Base-by-base conservation (phyloP, 1,284 basidiomycete species). In the Uromyces viciae-fabae region DNA sequence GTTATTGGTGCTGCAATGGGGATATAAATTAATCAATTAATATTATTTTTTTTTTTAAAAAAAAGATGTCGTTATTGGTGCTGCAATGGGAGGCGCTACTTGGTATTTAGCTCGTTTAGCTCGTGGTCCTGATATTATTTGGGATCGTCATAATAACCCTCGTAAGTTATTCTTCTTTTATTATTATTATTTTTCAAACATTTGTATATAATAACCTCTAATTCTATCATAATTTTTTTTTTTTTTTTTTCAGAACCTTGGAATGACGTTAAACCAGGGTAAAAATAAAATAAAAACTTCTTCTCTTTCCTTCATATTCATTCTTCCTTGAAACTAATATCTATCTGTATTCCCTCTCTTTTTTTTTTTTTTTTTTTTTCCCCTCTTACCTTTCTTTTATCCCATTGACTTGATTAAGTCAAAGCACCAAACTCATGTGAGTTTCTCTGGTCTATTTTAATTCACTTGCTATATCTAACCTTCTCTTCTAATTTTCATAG, bases 231-330 rank as follows among this genome's bases (percentile, higher is more conserved):
- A 17, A 22, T 60, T 25, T 8, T 60, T 22, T 22, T n/a, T 60
- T 60, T 60, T 7, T 58, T 31, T 25, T 46, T 25, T 76, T 4
- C 9, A 77, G 75, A 77, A 46, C 75, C 75, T 3, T 77, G 75
- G 75, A 77, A 77, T 68, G 64, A 77, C 64, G 75, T 77, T 64
- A 64, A 77, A 25, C 75, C 42, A 14, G 75, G 75, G 75, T 77
- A 64, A 52, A 31, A 15, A n/a, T n/a, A n/a, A n/a, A n/a, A n/a
- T n/a, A n/a, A n/a, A n/a, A 31, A 0, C n/a, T 36, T n/a, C n/a
- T n/a, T n/a, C n/a, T n/a, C n/a, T n/a, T n/a, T n/a, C n/a, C n/a
- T n/a, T n/a, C 49, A 15, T 52, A 14, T n/a, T 52, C n/a, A 52
- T 52, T 33, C 40, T 19, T 68, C n/a, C 38, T 68, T 3, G 8